Base-by-base conservation (phyloP, 2,329 filamentous ascomycete genomes). In the Gremmenia infestans region DNA sequence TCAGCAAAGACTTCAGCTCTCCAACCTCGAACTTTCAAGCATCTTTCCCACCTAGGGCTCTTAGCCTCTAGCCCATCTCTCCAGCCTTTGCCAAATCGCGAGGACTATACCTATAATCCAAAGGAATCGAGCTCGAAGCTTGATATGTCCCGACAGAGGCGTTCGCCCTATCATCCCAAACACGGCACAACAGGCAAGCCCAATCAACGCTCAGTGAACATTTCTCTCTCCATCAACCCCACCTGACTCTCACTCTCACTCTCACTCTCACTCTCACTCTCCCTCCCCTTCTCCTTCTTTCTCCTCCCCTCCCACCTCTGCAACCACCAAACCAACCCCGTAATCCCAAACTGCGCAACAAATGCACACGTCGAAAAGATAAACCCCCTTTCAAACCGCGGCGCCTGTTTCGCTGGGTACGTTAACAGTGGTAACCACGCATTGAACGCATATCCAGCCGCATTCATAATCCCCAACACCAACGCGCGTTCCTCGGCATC, bases 401-500 rank as follows among this genome's bases (percentile, higher is more conserved):
- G 73, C 2, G 71, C 70, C 8, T 76, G 65, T 2, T 65, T 65
- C 2, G 55, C 57, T 5, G 64, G 64, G 50, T 64, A 67, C 19
- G 62, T 67, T 32, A 75, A 57, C 8, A 76, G 53, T 4, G 73
- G 74, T 5, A 78, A 67, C 72, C 74, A 78, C 0, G 74, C 72
- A 56, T 74, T 71, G 48, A 77, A 74, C 0, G 72, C 73, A 56
- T 77, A 78, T 0, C 72, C 73, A 2, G 70, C 65, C 0, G 73
- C 73, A 60, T 78, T 76, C 65, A 80, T 77, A 14, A 78, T 72
- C 0, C 76, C 77, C 2, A 80, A 73, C 4, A 79, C 76, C 4
- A 80, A 62, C 2, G 77, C 74, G 0, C 78, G 71, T 17, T 78
- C 75, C 65, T 80, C 77, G 1, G 76, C 74, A 17, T 78, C 77